Evolutionary conservation across 371 early-diverging fungal genomes (phyloP), one percentile per base, ranked within the genome.

Genomic region (Dinochytrium kinnereticum): DNA sequence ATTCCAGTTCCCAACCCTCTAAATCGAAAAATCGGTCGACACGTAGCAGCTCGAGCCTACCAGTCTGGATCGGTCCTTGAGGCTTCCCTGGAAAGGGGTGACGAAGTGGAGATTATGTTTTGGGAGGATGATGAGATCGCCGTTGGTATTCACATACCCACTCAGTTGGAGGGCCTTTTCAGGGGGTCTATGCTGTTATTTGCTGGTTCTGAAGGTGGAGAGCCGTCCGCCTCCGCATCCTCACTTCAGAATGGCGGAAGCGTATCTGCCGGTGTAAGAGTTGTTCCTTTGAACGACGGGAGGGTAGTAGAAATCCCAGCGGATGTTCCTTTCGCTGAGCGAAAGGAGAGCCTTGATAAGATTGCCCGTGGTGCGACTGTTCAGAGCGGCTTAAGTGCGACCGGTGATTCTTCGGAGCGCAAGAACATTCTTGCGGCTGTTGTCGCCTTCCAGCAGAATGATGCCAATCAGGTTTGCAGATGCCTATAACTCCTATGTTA

Each of bases 61-160:
- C 69, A 68, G 34, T 49, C 69, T 2, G 50, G 51, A 24, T 68
- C 69, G 10, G 69, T 51, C 19, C 26, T 68, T 1, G 69, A 68
- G 36, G 69, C 44, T 3, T 68, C 69, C 2, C 34, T 68, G 51
- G 53, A 68, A 36, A 3, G 24, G 5, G 69, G 69, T 1, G 69
- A 68, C 51, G 69, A 49, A 34, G 53, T 68, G 2, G 69, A 68
- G n/a, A 44, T 68, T 3, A 68, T 68, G 51, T 68, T 68, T 28
- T 68, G 69, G 69, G 69, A 68, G 69, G 69, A 68, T 30, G 53
- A 36, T 33, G 69, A 68, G 37, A 51, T 49, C 7, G 69, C 69
- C 19, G 69, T 68, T 21, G 69, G 69, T 1, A 53, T 68, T 7
- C 69, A 68, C 37, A 28, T 68, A 21, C 51, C 51, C n/a, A 68